A percentile compares a stretch with the other conserved stretches of the same genome.
Conservation (phyloP, 2,329 filamentous ascomycete species). For the Colletotrichum graminicola region DNA sequence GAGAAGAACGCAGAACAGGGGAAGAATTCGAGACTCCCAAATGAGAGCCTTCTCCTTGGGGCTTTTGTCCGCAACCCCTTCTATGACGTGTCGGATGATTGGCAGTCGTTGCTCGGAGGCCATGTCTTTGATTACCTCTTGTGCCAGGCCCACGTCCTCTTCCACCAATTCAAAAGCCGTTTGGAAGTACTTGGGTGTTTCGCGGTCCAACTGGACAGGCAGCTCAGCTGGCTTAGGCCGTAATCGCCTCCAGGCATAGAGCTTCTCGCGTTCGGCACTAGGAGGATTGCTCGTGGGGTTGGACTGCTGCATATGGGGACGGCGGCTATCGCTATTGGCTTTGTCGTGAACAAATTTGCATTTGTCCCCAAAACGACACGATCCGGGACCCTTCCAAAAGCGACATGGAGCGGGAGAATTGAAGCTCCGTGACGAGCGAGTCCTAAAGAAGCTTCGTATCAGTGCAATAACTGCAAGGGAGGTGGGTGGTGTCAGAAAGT, state of each 20-base stretch:
- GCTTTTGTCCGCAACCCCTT: neutral
- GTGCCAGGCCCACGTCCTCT: constrained; percentile 13
- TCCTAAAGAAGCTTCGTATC: neutral
- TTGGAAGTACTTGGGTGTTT: constrained; percentile 18
- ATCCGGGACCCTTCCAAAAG: neutral
- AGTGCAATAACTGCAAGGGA: neutral
- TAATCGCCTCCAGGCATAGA: constrained; percentile 20
- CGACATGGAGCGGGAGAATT: neutral
- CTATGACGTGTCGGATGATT: constrained; percentile 18
- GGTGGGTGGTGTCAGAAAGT: neutral
- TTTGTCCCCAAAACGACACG: neutral
- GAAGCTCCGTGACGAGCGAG: neutral
- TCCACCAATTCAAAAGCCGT: constrained; percentile 12
- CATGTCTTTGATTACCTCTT: constrained; percentile 30
- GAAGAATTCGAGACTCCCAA: constrained; percentile 40
- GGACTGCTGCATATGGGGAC: neutral
- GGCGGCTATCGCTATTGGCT: no score
- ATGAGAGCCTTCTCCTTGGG: neutral
- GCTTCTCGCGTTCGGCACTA: constrained; percentile 9
- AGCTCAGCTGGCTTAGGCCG: neutral
- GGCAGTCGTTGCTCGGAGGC: constrained; percentile 3
- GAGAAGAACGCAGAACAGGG: constrained; percentile 52
- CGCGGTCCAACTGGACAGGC: neutral
- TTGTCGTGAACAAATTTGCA: constrained; percentile 25
- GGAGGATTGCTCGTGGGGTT: neutral